Percentiles rank a stretch among this genome's conserved stretches.
Evolutionary conservation across 2,329 filamentous ascomycete genomes (phyloP).

Genomic region (Aspergillus phoenicis): DNA sequence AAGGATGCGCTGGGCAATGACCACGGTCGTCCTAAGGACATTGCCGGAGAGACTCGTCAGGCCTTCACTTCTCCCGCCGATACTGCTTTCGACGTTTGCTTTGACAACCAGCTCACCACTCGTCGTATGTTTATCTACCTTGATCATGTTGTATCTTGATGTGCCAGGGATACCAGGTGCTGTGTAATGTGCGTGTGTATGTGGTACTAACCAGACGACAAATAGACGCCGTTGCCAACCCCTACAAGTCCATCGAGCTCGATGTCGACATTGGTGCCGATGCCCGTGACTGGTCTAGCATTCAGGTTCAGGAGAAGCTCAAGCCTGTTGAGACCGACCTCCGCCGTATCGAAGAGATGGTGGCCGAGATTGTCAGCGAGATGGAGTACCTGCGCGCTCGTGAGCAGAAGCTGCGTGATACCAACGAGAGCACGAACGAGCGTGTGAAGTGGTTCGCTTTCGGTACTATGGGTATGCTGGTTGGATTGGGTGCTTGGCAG

Average conservation of each 20-base stretch:
- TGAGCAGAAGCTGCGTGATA: slow-evolving; percentile 95
- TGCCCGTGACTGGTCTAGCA: slow-evolving; percentile 96
- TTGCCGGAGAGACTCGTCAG: slow-evolving; percentile 87
- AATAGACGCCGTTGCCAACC: slow-evolving; percentile 47
- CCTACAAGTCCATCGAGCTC: slow-evolving; percentile 76
- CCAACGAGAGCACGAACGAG: slow-evolving; percentile 99
- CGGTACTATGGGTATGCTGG: slow-evolving; percentile 85
- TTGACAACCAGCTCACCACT: slow-evolving; percentile 76
- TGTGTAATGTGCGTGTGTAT: background rate
- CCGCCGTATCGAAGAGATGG: slow-evolving; percentile 86
- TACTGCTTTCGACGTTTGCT: slow-evolving; percentile 94
- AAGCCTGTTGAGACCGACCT: slow-evolving; percentile 96
- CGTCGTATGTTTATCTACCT: slow-evolving; percentile 58
- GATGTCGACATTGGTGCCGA: slow-evolving; percentile 96
- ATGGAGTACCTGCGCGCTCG: slow-evolving; percentile 92
- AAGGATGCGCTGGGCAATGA: slow-evolving; percentile 94
- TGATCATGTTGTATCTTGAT: background rate
- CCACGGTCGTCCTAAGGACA: slow-evolving; percentile 87
- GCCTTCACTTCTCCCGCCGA: slow-evolving; percentile 93
- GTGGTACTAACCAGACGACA: slow-evolving; percentile 6
- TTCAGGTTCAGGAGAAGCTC: slow-evolving; percentile 95
- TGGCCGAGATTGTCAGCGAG: slow-evolving; percentile 83
- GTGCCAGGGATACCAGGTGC: background rate
- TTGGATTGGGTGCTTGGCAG: slow-evolving; percentile 92
- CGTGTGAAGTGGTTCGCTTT: slow-evolving; percentile 98